Evolutionary conservation across 352 stramenopile genomes (phyloP).

Genomic region (Globisporangium sylvaticum): DNA sequence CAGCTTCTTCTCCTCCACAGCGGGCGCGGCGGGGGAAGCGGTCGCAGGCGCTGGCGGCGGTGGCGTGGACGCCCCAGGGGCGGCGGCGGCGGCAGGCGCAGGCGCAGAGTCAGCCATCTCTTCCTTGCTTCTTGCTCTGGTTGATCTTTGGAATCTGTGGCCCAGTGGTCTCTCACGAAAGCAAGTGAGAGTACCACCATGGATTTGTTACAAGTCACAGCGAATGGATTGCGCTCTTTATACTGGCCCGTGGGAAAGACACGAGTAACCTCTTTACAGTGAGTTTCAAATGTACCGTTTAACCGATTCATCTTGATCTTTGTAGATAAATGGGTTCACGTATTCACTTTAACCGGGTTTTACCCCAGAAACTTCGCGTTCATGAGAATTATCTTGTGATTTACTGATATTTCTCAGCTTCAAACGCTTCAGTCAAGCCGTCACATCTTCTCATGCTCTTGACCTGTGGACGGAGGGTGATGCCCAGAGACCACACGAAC

Average conservation of each 20-base stretch:
- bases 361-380: neutral
- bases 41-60: conserved; percentile 13
- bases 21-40: neutral
- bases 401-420: neutral
- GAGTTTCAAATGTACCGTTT: neutral
- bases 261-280: neutral
- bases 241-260: neutral
- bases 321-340: neutral
- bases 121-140: neutral
- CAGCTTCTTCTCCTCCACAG: conserved; percentile 62
- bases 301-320: neutral
- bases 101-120: conserved; percentile 17
- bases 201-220: neutral
- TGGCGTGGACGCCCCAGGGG: conserved; percentile 8
- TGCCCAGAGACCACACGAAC: neutral
- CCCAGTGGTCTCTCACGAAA: neutral
- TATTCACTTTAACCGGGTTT: neutral
- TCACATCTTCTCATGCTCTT: neutral
- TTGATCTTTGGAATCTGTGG: conserved; percentile 8
- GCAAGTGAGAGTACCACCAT: neutral
- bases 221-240: neutral
- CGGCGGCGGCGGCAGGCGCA: neutral
- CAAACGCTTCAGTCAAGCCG: neutral
- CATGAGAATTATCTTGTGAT: neutral
- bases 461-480: neutral